Evolutionary conservation across 805 yeast species (phyloP), one percentile per base, ranked within the genome.

Genomic region (Wickerhamomyces strasburgensis): DNA sequence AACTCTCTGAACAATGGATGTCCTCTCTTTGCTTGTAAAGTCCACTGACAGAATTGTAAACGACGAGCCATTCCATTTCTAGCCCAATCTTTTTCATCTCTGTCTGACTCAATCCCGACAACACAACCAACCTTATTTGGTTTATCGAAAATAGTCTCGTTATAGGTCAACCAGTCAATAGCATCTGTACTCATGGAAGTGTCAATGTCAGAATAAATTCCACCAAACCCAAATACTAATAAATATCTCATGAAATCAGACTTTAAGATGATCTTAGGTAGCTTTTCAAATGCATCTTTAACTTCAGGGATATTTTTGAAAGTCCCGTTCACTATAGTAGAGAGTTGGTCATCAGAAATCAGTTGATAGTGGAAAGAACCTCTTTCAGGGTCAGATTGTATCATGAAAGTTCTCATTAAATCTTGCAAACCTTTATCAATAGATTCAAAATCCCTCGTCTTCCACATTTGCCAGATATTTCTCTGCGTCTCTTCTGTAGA

Each of bases 191-290:
- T 62, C 18, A 78, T 71, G 37, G 61, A 64, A 2, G 81, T 75
- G 52, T 76, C 83, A 29, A 76, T 72, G 50, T 76, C 82, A 2
- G 80, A 72, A 51, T 76, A 76, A 14, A 73, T 65, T 15, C 83
- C 83, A 31, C 83, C 83, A 37, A 88, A 66, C 5, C 97, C 96
- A 54, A 72, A 82, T 16, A 90, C 62, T 14, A 90, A 75, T 49
- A 90, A 65, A 60, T 90, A 90, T 44, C 98, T 68, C 67, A 93
- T 85, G 52, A 90, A 90, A 60, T 90, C 98, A 0, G 97, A 97
- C 56, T 83, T 83, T 40, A 93, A 62, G 37, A 90, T 88, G 28
- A 72, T 71, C 51, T 75, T 78, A 2, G 98, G 98, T 75, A 90
- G 62, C 26, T 74, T 48, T 19, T 73, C 62, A 64, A 81, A 90